These are phyloP conservation scores for Trametes villosa DNA, from an alignment of 768 basidiomycete genomes.

Conservation along the genomic window DNA sequence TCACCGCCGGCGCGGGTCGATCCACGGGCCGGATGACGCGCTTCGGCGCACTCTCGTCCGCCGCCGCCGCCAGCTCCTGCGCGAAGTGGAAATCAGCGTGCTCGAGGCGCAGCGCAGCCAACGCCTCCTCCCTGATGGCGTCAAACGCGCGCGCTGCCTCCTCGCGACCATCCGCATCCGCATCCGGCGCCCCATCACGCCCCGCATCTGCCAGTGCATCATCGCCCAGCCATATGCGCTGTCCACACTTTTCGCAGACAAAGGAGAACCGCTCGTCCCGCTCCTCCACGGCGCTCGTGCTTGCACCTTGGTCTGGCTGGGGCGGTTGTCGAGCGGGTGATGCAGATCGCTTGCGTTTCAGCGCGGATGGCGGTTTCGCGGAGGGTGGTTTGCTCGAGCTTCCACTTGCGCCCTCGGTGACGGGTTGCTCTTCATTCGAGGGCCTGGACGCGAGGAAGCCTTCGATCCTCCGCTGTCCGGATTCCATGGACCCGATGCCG, in stretches of 20 bases:
- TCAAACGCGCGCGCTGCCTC: conserved; percentile 31
- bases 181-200: conserved; percentile 19
- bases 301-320: neutral
- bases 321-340: neutral
- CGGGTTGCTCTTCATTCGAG: conserved; percentile 29
- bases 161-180: conserved; percentile 33
- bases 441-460: conserved; percentile 65
- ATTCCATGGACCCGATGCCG: conserved; percentile 74
- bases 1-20: conserved; percentile 22
- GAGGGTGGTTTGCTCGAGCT: conserved; percentile 1
- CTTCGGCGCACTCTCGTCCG: conserved; percentile 30
- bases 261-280: conserved; percentile 42
- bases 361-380: neutral
- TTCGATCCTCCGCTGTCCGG: conserved; percentile 86
- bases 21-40: conserved; percentile 29
- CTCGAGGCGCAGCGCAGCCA: conserved; percentile 59
- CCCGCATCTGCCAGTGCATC: conserved; percentile 18
- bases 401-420: neutral
- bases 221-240: conserved; percentile 44
- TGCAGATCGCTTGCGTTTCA: conserved; percentile 16
- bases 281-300: neutral
- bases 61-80: conserved; percentile 63
- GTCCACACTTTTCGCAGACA: conserved; percentile 62
- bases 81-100: conserved; percentile 93
- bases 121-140: conserved; percentile 36